phyloP scores from a whole-genome alignment of 129 eudicot genomes.

The Flaveria ramosissima region DNA sequence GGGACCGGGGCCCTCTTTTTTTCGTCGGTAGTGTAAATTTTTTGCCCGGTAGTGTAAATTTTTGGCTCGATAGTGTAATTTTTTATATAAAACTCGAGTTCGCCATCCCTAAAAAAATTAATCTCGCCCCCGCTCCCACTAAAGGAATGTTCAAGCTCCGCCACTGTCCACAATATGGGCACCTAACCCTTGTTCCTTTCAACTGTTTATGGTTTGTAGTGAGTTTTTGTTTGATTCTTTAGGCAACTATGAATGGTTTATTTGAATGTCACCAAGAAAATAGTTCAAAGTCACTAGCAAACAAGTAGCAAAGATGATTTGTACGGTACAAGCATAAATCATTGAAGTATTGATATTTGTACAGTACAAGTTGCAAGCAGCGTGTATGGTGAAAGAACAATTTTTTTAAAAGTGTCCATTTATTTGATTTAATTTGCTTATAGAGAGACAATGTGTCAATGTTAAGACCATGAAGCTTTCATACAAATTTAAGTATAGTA shows the following conservation, averaged over 20 bases:
- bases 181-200: slow-evolving; percentile 21
- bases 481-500: background rate
- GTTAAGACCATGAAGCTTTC: no score
- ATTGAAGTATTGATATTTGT: background rate
- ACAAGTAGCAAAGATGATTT: slow-evolving; percentile 28
- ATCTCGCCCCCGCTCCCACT: no score
- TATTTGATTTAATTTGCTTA: no score
- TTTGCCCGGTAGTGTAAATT: no score
- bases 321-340: slow-evolving; percentile 26
- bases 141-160: no score
- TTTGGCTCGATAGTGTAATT: no score
- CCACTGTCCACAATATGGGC: slow-evolving; percentile 29
- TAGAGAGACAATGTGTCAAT: no score
- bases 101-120: no score
- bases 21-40: no score
- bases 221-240: slow-evolving; percentile 31
- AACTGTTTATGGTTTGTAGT: slow-evolving; percentile 34
- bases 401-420: background rate
- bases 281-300: slow-evolving; percentile 29
- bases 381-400: background rate
- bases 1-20: no score
- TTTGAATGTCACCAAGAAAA: slow-evolving; percentile 37
- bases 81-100: no score
- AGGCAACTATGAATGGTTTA: slow-evolving; percentile 30
- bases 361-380: background rate